phyloP scores from a whole-genome alignment of 1,284 basidiomycete genomes.

The Gymnopus androsaceus region DNA sequence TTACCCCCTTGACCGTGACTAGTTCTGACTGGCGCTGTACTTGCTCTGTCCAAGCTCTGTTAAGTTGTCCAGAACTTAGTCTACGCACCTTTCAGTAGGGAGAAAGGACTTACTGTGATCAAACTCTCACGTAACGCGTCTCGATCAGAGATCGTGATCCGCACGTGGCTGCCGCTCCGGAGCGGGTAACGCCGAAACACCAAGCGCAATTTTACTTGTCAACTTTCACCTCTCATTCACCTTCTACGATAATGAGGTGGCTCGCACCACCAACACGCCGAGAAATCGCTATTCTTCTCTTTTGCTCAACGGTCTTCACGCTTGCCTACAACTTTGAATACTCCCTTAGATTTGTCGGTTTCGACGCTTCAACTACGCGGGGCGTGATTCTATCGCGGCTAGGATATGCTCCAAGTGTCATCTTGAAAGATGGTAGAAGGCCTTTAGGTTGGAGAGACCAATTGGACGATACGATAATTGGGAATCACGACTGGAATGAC shows the following conservation, averaged over 20 bases:
- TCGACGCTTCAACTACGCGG: constrained; percentile 39
- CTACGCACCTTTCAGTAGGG: no score
- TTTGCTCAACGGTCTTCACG: constrained; percentile 60
- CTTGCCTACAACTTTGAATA: constrained; percentile 68
- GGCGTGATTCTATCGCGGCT: constrained; percentile 36
- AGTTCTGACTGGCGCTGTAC: no score
- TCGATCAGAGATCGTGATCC: no score
- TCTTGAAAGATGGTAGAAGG: constrained; percentile 51
- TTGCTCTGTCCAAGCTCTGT: no score
- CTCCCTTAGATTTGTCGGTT: constrained; percentile 50
- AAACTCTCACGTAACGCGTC: no score
- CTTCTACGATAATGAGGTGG: constrained; percentile 49
- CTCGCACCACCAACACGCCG: constrained; percentile 60
- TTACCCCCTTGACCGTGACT: no score
- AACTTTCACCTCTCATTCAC: not conserved
- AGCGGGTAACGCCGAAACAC: no score
- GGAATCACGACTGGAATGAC: constrained; percentile 66
- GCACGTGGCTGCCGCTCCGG: no score
- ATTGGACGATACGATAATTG: constrained; percentile 63
- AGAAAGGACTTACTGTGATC: no score
- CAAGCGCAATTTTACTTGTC: not conserved
- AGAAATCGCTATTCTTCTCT: constrained; percentile 62
- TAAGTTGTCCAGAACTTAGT: no score
- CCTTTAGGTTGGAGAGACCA: constrained; percentile 49
- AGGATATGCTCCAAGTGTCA: constrained; percentile 39